Evolutionary conservation across 208 protist species (phyloP), one percentile per base, ranked within the genome.

Genomic region (Acanthamoeba royreba): DNA sequence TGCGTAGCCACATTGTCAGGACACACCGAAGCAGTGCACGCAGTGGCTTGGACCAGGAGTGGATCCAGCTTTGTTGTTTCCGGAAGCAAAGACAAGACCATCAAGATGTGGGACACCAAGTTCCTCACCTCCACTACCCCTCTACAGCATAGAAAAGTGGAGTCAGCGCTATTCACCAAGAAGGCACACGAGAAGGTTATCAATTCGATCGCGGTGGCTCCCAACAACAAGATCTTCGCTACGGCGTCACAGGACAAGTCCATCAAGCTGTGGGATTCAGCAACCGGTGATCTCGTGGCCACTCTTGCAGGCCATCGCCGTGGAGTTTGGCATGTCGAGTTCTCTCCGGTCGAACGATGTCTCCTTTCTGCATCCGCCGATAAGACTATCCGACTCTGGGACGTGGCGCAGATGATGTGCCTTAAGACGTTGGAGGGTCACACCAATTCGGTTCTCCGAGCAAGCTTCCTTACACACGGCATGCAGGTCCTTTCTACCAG

Each of bases 371-470:
- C 94, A 11, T 97, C 95, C 4, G 94, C 93, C 17, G 97, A 98
- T 86, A 93, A 95, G 74, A 97, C 96, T 0, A 97, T 98, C 17
- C 95, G 94, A 13, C 35, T 98, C 3, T 98, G 97, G 97, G 93
- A 94, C 25, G 19, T 97, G 15, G 31, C n/a, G 8, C 94, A 97
- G 79, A 63, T 52, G 2, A 96, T 45, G 9, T 98, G 97, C 94
- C 40, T 98, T 5, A 97, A 96, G 85, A 97, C 96, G 9, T 90
- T 98, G 0, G 96, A 98, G 63, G 97, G 96, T 17, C 97, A 98
- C 74, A 90, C 52, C 35, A 95, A 92, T 40, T 92, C 92, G 8
- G 96, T 98, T 9, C 79, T 98, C 0, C 93, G 92, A 33, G 92
- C 95, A 0, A 42, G 43, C 55, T 98, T 98, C 74, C 28, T 98